Base-by-base conservation (phyloP, 225 moss, liverwort and hornwort genomes). In the Antitrichia curtipendula region DNA sequence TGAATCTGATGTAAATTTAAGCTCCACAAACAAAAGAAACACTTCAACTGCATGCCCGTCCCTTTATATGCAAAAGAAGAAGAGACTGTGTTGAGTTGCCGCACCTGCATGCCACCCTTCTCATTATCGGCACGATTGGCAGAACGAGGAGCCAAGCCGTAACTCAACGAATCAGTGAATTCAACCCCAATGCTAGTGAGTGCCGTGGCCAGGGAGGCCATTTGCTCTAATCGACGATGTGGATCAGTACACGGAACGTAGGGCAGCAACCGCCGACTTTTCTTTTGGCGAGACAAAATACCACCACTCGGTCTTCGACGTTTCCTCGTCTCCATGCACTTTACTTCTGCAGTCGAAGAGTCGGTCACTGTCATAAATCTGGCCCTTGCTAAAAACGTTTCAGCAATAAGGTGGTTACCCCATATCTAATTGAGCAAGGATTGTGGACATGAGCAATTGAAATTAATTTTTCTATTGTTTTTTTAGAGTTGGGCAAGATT, bases 81-180 rank as follows among this genome's bases (percentile, higher is more conserved):
- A 40, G 40, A 78, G 78, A 78, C 29, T 40, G 40, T 40, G 28
- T 29, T 36, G 22, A 78, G 60, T 41, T 63, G 29, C 54, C 13
- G 80, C 72, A 98, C 98, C 96, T 98, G 97, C 98, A 98, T 98
- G 81, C 97, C 97, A 43, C 96, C 98, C 82, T 90, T 94, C 85
- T 98, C 97, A 78, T 95, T 85, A 12, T 90, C 80, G 12, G 98
- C 93, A 63, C 93, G 90, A 75, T 98, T 98, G 85, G 95, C 94
- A 84, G 94, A 93, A 81, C 96, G 94, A 12, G 93, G 92, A 63
- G 95, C 97, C 81, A 94, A 90, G 75, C 94, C 92, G 80, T 97
- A 98, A 75, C 95, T 95, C 86, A 98, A 91, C 49, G 93, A 94
- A 89, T 98, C 98, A 77, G 94, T 98, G 90, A 95, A 97, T 31